Evolutionary conservation across 2,329 filamentous ascomycete genomes (phyloP), one percentile per base, ranked within the genome.

Genomic region (Ophiostoma montium): DNA sequence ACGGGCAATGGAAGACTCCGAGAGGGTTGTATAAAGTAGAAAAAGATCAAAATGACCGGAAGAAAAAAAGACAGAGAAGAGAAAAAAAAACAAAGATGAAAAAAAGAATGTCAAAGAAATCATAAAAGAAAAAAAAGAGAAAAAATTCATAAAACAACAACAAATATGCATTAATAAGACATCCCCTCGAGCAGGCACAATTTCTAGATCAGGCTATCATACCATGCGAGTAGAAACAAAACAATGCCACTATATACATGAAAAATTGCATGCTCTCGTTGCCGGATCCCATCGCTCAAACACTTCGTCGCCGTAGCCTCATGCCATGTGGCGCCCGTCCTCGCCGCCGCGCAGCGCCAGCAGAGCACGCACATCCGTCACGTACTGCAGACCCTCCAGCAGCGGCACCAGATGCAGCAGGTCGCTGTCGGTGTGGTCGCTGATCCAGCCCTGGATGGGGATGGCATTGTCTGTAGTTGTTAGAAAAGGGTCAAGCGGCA

Each of bases 391-490:
- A 16, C 87, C 92, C 67, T 98, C 92, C 41, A 98, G 73, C 59
- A 96, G 72, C 31, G 92, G 92, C 51, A 98, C 81, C 52, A 98
- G 74, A 65, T 96, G 87, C 65, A 96, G 75, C 56, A 98, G 72
- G 62, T 95, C 90, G 63, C 89, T 92, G 67, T 98, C 92, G 23
- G 92, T 96, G 19, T 92, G 92, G 67, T 98, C 92, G 65, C 83
- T 95, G 68, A 98, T 96, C 92, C 92, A 98, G 61, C 92, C 92
- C 70, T 96, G 90, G 62, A 98, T 96, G 3, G 92, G 92, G 60
- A 98, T 95, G 46, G 92, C 92, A 68, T 98, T 98, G 65, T 98
- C 92, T 98, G 19, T 10, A 7, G 9, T 23, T 12, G 31, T 18
- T 18, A 19, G 12, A n/a, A n/a, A n/a, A n/a, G n/a, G n/a, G n/a